Conservation (phyloP, 202 grass and related monocot species). For the Digitaria exilis region DNA sequence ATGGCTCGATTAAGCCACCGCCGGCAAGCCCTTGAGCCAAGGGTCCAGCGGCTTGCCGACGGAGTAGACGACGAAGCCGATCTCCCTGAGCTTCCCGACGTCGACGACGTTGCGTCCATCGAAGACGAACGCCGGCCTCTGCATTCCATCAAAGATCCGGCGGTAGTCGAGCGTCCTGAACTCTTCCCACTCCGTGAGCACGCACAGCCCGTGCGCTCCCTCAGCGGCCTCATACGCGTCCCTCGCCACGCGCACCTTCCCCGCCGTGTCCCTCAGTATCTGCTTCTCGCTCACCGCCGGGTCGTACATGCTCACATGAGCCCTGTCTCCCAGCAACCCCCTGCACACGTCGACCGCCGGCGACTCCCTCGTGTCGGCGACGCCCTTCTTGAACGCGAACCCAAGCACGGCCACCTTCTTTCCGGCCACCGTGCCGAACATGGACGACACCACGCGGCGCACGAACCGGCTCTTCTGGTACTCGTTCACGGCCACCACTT, state of each 20-base stretch:
- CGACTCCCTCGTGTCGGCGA: conserved; percentile 49
- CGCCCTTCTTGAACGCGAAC: conserved; percentile 66
- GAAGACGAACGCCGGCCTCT: conserved; percentile 63
- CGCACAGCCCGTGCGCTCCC: conserved; percentile 54
- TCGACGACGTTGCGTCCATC: conserved; percentile 60
- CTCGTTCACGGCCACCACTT: conserved; percentile 62
- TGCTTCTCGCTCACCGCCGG: conserved; percentile 51
- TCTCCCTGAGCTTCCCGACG: conserved; percentile 45
- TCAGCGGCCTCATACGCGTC: conserved; percentile 55
- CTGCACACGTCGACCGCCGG: conserved; percentile 52
- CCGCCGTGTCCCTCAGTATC: conserved; percentile 37
- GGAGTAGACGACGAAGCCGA: conserved; percentile 62
- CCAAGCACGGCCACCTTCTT: conserved; percentile 66
- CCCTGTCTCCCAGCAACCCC: conserved; percentile 44
- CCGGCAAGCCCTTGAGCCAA: conserved; percentile 52
- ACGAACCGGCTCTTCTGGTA: conserved; percentile 67
- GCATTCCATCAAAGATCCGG: conserved; percentile 48
- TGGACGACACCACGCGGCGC: conserved; percentile 52
- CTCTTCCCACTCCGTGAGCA: conserved; percentile 65
- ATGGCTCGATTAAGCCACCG: conserved; percentile 47
- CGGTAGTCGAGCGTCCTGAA: conserved; percentile 52
- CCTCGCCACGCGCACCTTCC: conserved; percentile 36
- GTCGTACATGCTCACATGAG: conserved; percentile 52
- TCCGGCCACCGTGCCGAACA: conserved; percentile 62
- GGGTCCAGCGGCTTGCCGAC: conserved; percentile 58